These are phyloP conservation scores for Xylariaceae sp. DNA, from an alignment of 2,329 filamentous ascomycete genomes.

Conservation along the genomic window DNA sequence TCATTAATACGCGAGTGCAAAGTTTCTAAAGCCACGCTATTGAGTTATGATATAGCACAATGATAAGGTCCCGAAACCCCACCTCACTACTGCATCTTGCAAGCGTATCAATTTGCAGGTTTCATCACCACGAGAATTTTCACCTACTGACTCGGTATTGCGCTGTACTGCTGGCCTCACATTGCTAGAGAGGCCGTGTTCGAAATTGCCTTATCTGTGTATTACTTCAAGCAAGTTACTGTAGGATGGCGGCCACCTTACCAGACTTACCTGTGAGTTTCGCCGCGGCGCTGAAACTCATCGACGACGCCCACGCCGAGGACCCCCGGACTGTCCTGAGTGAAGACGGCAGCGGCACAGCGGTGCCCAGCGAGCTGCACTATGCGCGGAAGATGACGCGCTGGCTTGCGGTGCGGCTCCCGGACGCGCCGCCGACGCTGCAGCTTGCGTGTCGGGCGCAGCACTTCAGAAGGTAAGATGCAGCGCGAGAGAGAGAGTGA, in stretches of 20 bases:
- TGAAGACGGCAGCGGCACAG: slow-evolving; percentile 34
- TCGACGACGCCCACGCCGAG: slow-evolving; percentile 74
- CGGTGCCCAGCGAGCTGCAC: slow-evolving; percentile 77
- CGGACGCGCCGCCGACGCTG: slow-evolving; percentile 69
- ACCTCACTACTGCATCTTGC: slow-evolving; percentile 10
- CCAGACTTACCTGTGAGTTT: slow-evolving; percentile 49
- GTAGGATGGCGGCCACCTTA: slow-evolving; percentile 28
- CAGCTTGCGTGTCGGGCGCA: slow-evolving; percentile 81
- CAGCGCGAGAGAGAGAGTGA: too few relatives aligned
- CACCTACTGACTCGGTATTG: neutral
- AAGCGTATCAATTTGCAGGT: neutral
- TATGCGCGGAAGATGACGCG: slow-evolving; percentile 81
- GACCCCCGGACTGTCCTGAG: slow-evolving; percentile 66
- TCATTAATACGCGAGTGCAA: too few relatives aligned
- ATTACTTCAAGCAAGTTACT: too few relatives aligned
- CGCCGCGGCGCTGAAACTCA: slow-evolving; percentile 64
- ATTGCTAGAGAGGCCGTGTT: too few relatives aligned
- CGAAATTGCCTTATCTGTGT: neutral
- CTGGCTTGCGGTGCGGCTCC: slow-evolving; percentile 68
- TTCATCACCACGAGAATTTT: slow-evolving; percentile 5
- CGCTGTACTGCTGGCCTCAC: neutral
- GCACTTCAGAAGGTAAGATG: slow-evolving; percentile 74
- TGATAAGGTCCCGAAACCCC: slow-evolving; percentile 13
- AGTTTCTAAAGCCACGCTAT: too few relatives aligned
- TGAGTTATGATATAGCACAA: too few relatives aligned